Base-by-base conservation (phyloP, 1,284 basidiomycete species). In the Rhodotorula sp. region DNA sequence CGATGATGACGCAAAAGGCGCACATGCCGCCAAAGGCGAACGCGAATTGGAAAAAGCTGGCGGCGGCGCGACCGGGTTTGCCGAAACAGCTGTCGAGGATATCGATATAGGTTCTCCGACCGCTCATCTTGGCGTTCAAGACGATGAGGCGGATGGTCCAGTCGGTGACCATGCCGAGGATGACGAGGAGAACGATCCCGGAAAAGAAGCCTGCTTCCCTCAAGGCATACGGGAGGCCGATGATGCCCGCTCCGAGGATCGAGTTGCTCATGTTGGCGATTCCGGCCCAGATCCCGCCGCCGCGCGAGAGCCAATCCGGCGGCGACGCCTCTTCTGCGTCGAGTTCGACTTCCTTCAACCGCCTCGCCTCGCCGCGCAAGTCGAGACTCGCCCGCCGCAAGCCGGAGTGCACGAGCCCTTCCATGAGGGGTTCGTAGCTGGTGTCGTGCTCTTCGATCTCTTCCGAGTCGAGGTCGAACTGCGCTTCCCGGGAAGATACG, bases 21-120 rank as follows among this genome's bases (percentile, higher is more conserved):
- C 92, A 95, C 92, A 95, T 96, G 44, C 93, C 68, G 80, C 95
- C 95, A 76, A 96, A 97, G 3, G 95, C 95, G 78, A 98, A 98
- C 1, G 93, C 86, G 78, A 99, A 98, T 79, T 99, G 96, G 80
- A 99, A 99, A 81, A 98, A 90, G 0, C 94, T 96, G 20, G 98
- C 93, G 0, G 93, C 92, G 5, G 91, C 91, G 62, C 91, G 86
- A 44, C 94, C 94, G 67, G 87, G 88, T 8, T 86, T 82, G 15
- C 96, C 96, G 79, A 95, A 99, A 14, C 70, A 75, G n/a, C 60
- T 53, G 53, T 73, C 56, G 70, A 80, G 75, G 66, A 83, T 82
- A 56, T 92, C 95, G 75, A 97, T 96, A 80, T 99, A 99, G 2
- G 93, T 94, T 73, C 87, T 88, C 62, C 91, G 85, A 0, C 96